Base-by-base conservation (phyloP, 192 early-diverging fungal species). In the Rhizophagus sp. region DNA sequence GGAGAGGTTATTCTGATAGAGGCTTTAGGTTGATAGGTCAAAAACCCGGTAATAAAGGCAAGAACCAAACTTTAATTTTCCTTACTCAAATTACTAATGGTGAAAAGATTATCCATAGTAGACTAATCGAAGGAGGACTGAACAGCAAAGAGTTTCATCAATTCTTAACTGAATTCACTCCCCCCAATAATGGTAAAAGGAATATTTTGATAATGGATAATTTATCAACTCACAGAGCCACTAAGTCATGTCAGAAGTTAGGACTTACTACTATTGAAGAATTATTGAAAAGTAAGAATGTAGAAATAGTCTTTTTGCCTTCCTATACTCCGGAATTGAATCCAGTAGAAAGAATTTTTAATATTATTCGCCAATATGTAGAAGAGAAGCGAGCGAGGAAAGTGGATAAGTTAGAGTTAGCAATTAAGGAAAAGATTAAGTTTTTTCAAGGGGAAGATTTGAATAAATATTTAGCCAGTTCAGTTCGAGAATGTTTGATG, bases 191-290 rank as follows among this genome's bases (percentile, higher is more conserved):
- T 3, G 67, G n/a, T n/a, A n/a, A n/a, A n/a, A 34, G 39, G 52
- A 73, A 73, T 13, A 49, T 30, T 52, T n/a, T 73, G 11, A 17
- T 73, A 52, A 49, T 73, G 71, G 71, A 73, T 73, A 73, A 73
- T 73, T 5, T 73, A 12, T 7, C 22, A 22, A 4, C 52, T 52
- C 71, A 73, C 52, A 49, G 25, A 52, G 34, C 71, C 0, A 71
- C 0, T 1, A 1, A 12, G 22, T 34, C 69, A 39, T 71, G 69
- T 71, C 3, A 1, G 2, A 39, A 44, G 7, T 39, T 71, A 71
- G 39, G 39, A 15, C 19, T 71, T 17, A 25, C 44, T 10, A 73
- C 34, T 4, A 49, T 73, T 73, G 22, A 47, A 13, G 47, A 73
- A 57, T 73, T 73, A n/a, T 17, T 52, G n/a, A 13, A 17, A 22